A percentile compares a stretch with the other conserved stretches of the same genome.
Conservation (phyloP, 2,329 filamentous ascomycete species). For the Colletotrichum higginsianum region DNA sequence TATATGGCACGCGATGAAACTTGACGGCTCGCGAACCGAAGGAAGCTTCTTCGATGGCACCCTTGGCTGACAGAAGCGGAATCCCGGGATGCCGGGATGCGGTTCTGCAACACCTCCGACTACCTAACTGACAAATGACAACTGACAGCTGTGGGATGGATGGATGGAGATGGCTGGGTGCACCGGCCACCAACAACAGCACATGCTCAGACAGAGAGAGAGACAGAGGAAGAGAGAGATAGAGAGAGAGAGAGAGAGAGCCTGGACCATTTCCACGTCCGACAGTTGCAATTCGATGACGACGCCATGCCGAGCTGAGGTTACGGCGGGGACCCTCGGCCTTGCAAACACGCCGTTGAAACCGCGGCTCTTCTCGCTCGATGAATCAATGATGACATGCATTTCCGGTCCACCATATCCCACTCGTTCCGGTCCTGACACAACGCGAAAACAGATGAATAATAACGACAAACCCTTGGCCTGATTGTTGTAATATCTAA, state of each 20-base stretch:
- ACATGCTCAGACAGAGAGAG: not conserved
- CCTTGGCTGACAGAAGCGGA: not conserved
- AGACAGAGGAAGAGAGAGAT: no score
- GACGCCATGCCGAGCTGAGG: constrained; percentile 21
- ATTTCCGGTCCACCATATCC: not conserved
- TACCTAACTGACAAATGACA: no score
- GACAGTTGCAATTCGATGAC: constrained; percentile 27
- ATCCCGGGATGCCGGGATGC: not conserved
- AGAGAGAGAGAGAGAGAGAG: no score
- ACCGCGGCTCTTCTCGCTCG: not conserved
- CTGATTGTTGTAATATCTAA: no score
- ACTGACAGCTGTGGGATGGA: no score
- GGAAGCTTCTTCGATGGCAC: not conserved
- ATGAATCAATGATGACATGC: constrained; percentile 16
- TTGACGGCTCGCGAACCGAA: not conserved
- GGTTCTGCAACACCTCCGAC: not conserved
- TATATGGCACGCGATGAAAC: not conserved
- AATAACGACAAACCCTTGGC: not conserved
- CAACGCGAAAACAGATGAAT: not conserved
- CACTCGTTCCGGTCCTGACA: not conserved
- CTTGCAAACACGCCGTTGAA: constrained; percentile 13
- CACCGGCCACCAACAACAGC: not conserved
- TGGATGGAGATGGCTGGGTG: no score
- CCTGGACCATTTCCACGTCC: not conserved
- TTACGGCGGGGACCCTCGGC: constrained; percentile 15